These are phyloP conservation scores for Linnemannia elongata DNA, from an alignment of 192 early-diverging fungal genomes.

Conservation along the genomic window DNA sequence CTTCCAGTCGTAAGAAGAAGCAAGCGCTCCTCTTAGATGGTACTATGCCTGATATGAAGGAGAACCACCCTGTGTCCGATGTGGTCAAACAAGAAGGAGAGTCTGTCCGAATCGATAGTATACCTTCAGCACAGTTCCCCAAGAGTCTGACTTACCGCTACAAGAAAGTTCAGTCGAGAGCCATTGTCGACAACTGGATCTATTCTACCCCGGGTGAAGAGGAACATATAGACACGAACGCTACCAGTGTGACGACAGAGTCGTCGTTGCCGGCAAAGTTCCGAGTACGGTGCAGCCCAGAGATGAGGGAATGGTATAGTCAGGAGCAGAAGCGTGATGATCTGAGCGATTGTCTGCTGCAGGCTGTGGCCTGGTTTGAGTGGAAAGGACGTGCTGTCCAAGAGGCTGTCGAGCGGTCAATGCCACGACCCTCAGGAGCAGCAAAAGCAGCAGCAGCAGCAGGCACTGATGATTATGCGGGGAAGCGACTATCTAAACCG, in stretches of 20 bases:
- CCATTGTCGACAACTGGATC: constrained; percentile 16
- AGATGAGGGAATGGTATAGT: constrained; percentile 34
- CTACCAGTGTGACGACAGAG: not conserved
- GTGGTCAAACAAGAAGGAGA: not conserved
- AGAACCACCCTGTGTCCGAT: not conserved
- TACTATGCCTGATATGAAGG: not conserved
- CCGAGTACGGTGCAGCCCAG: constrained; percentile 14
- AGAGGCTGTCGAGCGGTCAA: constrained; percentile 22
- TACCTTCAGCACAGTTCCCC: not conserved
- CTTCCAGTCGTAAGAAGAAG: not conserved
- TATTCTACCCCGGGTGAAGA: not conserved
- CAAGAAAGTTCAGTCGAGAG: constrained; percentile 8
- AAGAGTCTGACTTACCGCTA: not conserved
- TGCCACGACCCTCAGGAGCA: not conserved
- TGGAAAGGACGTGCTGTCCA: constrained; percentile 54
- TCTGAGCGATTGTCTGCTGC: constrained; percentile 63
- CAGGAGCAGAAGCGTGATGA: constrained; percentile 63
- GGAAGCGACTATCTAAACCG: not conserved
- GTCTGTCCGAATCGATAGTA: not conserved
- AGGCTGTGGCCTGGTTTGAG: constrained; percentile 63
- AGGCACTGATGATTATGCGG: too few species aligned
- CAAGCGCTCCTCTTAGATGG: not conserved
- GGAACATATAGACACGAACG: not conserved
- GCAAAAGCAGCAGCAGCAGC: too few species aligned
- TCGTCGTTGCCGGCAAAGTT: not conserved